Base-by-base conservation (phyloP, 306 rosid species). In the Ceratonia siliqua region DNA sequence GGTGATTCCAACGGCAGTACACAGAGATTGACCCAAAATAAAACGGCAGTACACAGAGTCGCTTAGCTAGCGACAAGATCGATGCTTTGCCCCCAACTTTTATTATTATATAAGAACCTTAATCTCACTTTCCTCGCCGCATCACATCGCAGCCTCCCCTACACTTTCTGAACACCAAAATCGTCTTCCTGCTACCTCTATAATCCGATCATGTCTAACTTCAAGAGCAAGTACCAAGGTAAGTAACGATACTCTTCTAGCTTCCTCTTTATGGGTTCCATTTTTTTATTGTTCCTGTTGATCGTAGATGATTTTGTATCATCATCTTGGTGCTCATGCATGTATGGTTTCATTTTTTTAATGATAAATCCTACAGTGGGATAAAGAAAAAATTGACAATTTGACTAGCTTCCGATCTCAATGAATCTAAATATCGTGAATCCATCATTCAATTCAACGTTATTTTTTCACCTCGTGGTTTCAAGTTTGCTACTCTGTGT, bases 11-110 rank as follows among this genome's bases (percentile, higher is more conserved):
- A 73, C 83, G 75, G 79, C 79, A 27, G 70, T 79, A 63, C 79
- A 79, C 66, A 78, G 77, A 62, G 63, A 49, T 72, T 62, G 49
- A 43, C 20, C n/a, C n/a, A n/a, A n/a, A n/a, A n/a, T n/a, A n/a
- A n/a, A 79, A 73, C 83, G 75, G 79, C 79, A 27, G 70, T 79
- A 63, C 79, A 79, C 66, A 78, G 77, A 62, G 63, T n/a, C n/a
- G n/a, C n/a, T n/a, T n/a, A 49, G 65, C 4, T 4, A 28, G 32
- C 32, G 32, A 28, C 32, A 28, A 4, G 32, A 28, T 28, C 32
- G 32, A 28, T 35, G 7, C 39, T 35, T 35, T 35, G 39, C 8
- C 39, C 39, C 8, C 8, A 2, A 35, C 6, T 28, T 28, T 28
- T 28, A 28, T 28, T 28, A 35, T 35, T 35, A 35, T 35, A 35